Evolutionary conservation across 352 stramenopile species (phyloP), one percentile per base, ranked within the genome.

Genomic region (Blastocystis sp.): DNA sequence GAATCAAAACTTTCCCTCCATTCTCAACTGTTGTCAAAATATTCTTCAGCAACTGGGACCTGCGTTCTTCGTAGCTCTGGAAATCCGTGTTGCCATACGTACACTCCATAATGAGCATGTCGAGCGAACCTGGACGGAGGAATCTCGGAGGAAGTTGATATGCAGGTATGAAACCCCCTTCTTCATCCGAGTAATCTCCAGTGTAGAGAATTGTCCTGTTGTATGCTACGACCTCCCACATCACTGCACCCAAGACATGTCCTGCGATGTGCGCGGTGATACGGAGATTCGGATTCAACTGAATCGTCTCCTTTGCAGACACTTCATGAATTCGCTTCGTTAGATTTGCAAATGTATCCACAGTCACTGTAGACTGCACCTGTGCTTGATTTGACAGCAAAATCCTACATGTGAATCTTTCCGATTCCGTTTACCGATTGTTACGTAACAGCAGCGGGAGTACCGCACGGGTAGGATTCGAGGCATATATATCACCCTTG

Each of bases 71-170:
- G 45, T 62, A 65, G 3, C 37, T 62, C n/a, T 81, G 20, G 24
- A 81, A 81, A 16, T 62, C 20, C 0, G 70, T 81, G 45, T 81
- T 81, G 26, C 70, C 70, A 41, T 81, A 81, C 6, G 70, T 81
- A n/a, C 70, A 81, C 45, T 81, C 70, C 70, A 81, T 81, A 34
- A 81, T 81, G 2, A 81, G 37, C 70, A 81, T 81, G 37, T 81
- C 70, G 3, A 81, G 45, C 34, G 41, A 24, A 26, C 50, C 50
- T 2, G 70, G 70, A 47, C 26, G 30, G 3, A 81, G 34, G 13
- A 64, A 63, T 3, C 24, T 16, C 4, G 50, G 20, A 5, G 70
- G 70, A 5, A 81, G 70, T 20, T 81, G 70, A 41, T 81, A 81
- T 45, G 70, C n/a, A 39, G 70, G 70, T 30, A 81, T 62, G n/a